A percentile compares a stretch with the other conserved stretches of the same genome.
Conservation (phyloP, 352 stramenopile genomes). For the Hyaloperonospora brassicae region DNA sequence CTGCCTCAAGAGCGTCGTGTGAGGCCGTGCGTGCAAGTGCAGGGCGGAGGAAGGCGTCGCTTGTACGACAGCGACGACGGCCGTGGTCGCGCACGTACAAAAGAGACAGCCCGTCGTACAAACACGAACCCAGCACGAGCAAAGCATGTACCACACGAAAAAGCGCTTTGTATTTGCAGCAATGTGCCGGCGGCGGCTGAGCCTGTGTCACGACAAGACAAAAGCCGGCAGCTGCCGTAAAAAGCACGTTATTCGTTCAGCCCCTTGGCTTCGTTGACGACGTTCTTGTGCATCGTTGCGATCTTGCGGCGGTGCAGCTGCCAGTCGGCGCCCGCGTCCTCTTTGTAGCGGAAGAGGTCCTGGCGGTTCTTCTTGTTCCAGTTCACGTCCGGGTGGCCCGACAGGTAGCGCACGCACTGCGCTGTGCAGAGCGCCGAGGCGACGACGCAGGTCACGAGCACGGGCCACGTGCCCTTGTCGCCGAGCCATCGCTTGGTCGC, state of each 20-base stretch:
- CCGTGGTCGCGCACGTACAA: background rate
- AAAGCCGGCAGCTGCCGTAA: too few species aligned
- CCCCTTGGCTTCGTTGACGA: constrained; percentile 72
- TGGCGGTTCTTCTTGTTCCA: constrained; percentile 74
- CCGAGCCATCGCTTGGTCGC: constrained; percentile 63
- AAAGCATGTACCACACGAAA: background rate
- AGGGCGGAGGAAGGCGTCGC: too few species aligned
- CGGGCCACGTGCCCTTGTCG: constrained; percentile 69
- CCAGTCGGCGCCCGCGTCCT: constrained; percentile 52
- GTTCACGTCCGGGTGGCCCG: constrained; percentile 62
- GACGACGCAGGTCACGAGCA: constrained; percentile 60
- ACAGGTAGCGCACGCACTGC: constrained; percentile 64
- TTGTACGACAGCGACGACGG: too few species aligned
- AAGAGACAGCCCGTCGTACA: constrained; percentile 3
- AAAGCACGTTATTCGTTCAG: constrained; percentile 35
- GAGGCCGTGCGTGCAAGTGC: too few species aligned
- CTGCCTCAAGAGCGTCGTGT: constrained; percentile 39
- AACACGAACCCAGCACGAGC: background rate
- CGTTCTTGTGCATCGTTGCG: constrained; percentile 64
- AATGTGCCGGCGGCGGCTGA: too few species aligned
- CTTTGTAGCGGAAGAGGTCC: constrained; percentile 68
- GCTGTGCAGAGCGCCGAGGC: constrained; percentile 58
- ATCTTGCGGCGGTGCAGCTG: constrained; percentile 68
- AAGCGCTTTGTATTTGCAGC: background rate
- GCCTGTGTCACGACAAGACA: too few species aligned